Evolutionary conservation across 345 rosid species (phyloP), one percentile per base, ranked within the genome.

Genomic region (Crucihimalaya himalaica): DNA sequence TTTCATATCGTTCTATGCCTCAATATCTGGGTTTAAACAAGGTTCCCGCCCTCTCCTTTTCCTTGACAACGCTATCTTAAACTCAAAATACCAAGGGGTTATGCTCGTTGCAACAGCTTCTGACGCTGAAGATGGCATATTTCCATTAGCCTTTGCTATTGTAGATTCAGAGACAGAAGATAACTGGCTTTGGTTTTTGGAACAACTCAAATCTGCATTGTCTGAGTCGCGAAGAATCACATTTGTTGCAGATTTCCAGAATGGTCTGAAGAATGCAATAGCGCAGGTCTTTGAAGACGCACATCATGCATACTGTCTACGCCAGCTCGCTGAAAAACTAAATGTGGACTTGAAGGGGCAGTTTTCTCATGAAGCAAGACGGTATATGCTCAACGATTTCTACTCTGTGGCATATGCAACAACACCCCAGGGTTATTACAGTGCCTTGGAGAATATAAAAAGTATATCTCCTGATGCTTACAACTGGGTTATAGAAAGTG

Each of bases 31-130:
- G 58, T 94, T 89, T 63, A 83, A 83, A 62, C 94, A 87, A 73
- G 98, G 98, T 60, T 94, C 97, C 10, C 84, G 96, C 1, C 96
- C 98, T 67, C 90, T 94, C 39, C 79, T 94, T 72, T 94, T 94
- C 83, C 85, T 94, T 2, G 96, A 94, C 78, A 87, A 78, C 31
- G 74, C 84, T 72, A 64, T 85, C 63, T 74, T 94, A 45, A 90
- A 88, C 78, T 94, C 97, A 28, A 91, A 89, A 46, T 88, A 91
- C 76, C 95, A 88, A 80, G 97, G 96, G 35, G 81, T 73, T 13
- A 80, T 94, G 81, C 72, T 94, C 66, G 74, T 93, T 14, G 98
- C 96, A 16, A 83, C 82, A 8, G 83, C 92, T 68, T 79, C 85
- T 1, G 98, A 94, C 67, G 98, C 89, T 6, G 87, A 94, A 37